Percentiles rank a stretch among this genome's conserved stretches.
phyloP scores from a whole-genome alignment of 257 asterid genomes.

The Scutellaria galericulata region DNA sequence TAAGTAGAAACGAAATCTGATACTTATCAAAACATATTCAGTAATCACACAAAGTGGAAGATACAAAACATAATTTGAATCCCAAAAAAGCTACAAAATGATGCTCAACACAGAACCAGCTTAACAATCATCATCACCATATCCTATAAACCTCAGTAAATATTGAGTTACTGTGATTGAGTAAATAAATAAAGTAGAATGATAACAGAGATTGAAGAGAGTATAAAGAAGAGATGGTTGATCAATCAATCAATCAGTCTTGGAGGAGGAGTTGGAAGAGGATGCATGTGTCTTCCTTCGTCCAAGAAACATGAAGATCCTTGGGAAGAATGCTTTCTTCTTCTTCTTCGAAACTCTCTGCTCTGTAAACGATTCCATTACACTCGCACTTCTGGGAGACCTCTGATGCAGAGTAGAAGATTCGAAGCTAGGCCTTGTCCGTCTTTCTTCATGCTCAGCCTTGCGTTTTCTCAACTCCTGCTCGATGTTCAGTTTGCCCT shows the following conservation, averaged over 20 bases:
- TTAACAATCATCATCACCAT: too few species aligned
- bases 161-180: too few species aligned
- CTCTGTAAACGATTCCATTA: neutral
- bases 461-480: constrained; percentile 83
- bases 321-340: constrained; percentile 53
- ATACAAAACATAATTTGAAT: too few species aligned
- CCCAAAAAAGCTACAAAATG: too few species aligned
- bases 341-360: constrained; percentile 45
- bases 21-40: too few species aligned
- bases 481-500: constrained; percentile 72
- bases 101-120: too few species aligned
- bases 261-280: constrained; percentile 34
- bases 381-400: constrained; percentile 38
- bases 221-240: neutral
- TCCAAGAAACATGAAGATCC: constrained; percentile 46
- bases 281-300: constrained; percentile 39
- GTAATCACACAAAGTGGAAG: too few species aligned
- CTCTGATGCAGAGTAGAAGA: constrained; percentile 41
- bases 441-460: constrained; percentile 69
- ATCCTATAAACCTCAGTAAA: too few species aligned
- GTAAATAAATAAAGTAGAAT: too few species aligned
- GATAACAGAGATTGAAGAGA: neutral
- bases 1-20: too few species aligned
- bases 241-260: constrained; percentile 32
- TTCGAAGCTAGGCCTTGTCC: constrained; percentile 48